Evolutionary conservation across 495 filamentous ascomycete species (phyloP).

Genomic region (Daldinia grandis): DNA sequence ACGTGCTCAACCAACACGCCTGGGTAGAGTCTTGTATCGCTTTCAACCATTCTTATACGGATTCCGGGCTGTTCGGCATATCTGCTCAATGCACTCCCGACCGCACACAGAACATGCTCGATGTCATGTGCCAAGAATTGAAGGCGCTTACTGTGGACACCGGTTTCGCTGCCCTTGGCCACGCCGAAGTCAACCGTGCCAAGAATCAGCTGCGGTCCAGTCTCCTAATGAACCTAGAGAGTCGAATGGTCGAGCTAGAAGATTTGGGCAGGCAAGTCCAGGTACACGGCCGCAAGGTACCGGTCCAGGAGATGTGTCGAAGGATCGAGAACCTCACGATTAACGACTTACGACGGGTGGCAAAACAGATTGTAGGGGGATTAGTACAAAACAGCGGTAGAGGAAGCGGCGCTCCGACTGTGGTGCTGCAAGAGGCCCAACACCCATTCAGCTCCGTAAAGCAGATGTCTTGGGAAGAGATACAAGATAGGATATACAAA

Average conservation of each 20-base stretch:
- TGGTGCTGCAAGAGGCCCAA: conserved; percentile 86
- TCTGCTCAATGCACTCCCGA: conserved; percentile 82
- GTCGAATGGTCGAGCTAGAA: conserved; percentile 97
- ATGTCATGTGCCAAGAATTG: conserved; percentile 93
- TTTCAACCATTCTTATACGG: conserved; percentile 97
- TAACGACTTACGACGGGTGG: conserved; percentile 85
- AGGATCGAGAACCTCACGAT: conserved; percentile 85
- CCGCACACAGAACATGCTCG: conserved; percentile 79
- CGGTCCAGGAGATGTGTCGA: conserved; percentile 90
- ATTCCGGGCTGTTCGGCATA: conserved; percentile 95
- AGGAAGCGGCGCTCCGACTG: conserved; percentile 91
- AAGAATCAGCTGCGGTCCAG: conserved; percentile 96
- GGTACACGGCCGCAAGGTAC: conserved; percentile 89
- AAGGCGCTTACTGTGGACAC: conserved; percentile 75
- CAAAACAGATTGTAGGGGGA: conserved; percentile 78
- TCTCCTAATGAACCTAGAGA: conserved; percentile 97
- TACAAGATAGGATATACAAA: conserved; percentile 81
- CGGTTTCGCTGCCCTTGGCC: conserved; percentile 72
- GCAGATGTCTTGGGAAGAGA: conserved; percentile 82
- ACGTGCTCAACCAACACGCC: conserved; percentile 95
- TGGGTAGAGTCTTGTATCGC: conserved; percentile 96
- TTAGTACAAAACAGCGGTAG: conserved; percentile 75
- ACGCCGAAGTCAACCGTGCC: conserved; percentile 86
- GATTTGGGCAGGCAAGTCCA: conserved; percentile 96
- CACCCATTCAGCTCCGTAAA: conserved; percentile 61